Evolutionary conservation across 2,329 filamentous ascomycete species (phyloP).

Genomic region (Verticillium nonalfalfae): DNA sequence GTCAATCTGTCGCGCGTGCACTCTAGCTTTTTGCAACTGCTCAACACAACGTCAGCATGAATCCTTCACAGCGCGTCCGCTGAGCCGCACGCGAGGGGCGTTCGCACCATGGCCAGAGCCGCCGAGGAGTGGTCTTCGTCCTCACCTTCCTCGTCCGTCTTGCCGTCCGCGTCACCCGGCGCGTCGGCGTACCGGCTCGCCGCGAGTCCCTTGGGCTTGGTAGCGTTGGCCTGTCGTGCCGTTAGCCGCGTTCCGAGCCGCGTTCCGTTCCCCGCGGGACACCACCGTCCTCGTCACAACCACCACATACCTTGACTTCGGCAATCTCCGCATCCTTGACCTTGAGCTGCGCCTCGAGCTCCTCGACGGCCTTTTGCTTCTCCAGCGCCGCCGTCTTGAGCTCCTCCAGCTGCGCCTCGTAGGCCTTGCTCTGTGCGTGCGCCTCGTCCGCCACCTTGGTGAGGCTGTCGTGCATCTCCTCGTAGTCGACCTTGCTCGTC

Average conservation of each 20-base stretch:
- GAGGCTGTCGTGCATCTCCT: constrained; percentile 58
- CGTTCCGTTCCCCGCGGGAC: constrained; percentile 23
- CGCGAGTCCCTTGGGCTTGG: constrained; percentile 43
- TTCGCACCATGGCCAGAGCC: constrained; percentile 62
- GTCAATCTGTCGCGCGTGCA: constrained; percentile 42
- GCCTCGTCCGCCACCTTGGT: constrained; percentile 55
- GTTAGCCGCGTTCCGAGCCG: constrained; percentile 34
- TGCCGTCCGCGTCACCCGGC: constrained; percentile 24
- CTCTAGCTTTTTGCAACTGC: constrained; percentile 18
- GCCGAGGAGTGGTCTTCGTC: constrained; percentile 54
- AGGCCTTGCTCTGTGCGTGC: constrained; percentile 44
- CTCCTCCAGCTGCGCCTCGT: constrained; percentile 42
- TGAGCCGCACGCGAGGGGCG: constrained; percentile 39
- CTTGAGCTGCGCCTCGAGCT: constrained; percentile 49
- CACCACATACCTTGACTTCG: constrained; percentile 47
- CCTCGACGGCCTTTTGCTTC: constrained; percentile 38
- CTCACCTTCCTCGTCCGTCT: constrained; percentile 49
- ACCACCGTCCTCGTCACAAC: not conserved
- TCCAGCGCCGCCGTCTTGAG: constrained; percentile 39
- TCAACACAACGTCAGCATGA: constrained; percentile 14
- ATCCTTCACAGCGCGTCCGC: constrained; percentile 16
- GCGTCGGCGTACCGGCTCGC: constrained; percentile 46
- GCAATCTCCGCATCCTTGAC: constrained; percentile 59
- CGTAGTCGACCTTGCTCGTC: constrained; percentile 53
- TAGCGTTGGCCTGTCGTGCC: constrained; percentile 27